Evolutionary conservation across 352 stramenopile genomes (phyloP).

Genomic region (Globisporangium solare): DNA sequence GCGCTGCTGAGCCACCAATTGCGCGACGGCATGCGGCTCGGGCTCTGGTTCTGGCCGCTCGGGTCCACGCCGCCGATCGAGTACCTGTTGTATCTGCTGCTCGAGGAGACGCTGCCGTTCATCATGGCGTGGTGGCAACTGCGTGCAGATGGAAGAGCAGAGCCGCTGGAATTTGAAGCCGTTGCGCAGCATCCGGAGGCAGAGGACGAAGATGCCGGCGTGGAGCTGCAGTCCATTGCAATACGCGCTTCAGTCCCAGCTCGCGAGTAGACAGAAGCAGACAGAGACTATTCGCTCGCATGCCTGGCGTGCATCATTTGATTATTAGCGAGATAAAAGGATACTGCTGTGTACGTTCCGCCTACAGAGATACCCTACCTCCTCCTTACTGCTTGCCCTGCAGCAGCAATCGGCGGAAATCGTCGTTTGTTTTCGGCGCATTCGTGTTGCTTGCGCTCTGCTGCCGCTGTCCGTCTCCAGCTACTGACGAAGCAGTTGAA

Average conservation of each 20-base stretch:
- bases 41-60: slow-evolving; percentile 70
- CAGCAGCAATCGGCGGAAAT: slow-evolving; percentile 65
- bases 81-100: slow-evolving; percentile 58
- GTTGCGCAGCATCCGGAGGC: background rate
- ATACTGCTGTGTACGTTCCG: too few relatives aligned
- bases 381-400: slow-evolving; percentile 21
- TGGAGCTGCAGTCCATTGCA: slow-evolving; percentile 5
- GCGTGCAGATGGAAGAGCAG: background rate
- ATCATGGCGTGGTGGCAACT: slow-evolving; percentile 30
- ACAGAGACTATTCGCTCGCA: too few relatives aligned
- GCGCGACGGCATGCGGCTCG: slow-evolving; percentile 52
- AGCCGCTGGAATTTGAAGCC: background rate
- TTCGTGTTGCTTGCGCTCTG: slow-evolving; percentile 6
- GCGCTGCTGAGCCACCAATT: slow-evolving; percentile 65
- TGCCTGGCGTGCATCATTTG: too few relatives aligned
- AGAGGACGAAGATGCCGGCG: background rate
- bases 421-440: slow-evolving; percentile 57
- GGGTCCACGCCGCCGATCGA: slow-evolving; percentile 57
- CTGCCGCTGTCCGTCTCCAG: background rate
- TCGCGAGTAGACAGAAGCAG: too few relatives aligned
- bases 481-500: background rate
- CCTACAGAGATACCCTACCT: background rate
- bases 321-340: too few relatives aligned
- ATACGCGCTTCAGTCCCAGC: background rate
- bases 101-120: slow-evolving; percentile 51